Percentiles rank a stretch among this genome's conserved stretches.
Evolutionary conservation across 2,329 filamentous ascomycete species (phyloP).

Genomic region (Geosmithia morbida): DNA sequence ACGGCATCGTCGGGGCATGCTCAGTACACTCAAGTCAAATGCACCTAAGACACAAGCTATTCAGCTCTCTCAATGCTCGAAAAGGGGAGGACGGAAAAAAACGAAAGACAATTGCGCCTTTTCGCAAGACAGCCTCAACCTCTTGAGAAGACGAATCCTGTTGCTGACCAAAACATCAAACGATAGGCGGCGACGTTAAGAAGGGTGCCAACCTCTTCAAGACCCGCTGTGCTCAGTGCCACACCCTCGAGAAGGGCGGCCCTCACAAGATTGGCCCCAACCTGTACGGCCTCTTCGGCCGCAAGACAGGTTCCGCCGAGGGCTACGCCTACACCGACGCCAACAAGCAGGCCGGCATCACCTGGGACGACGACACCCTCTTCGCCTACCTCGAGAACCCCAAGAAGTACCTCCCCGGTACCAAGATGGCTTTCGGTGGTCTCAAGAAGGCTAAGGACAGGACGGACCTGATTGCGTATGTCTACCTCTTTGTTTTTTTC

Average conservation of each 20-base stretch:
- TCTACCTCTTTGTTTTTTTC: constrained; percentile 9
- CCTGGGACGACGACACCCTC: constrained; percentile 75
- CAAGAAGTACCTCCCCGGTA: constrained; percentile 99
- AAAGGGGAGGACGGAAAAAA: neutral
- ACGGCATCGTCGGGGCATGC: no score
- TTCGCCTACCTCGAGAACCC: constrained; percentile 99
- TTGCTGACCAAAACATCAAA: neutral
- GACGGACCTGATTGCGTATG: constrained; percentile 95
- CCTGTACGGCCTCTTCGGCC: constrained; percentile 94
- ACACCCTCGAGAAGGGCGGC: constrained; percentile 82
- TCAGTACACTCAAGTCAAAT: no score
- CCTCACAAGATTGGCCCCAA: constrained; percentile 97
- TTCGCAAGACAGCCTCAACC: neutral
- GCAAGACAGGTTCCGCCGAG: constrained; percentile 80
- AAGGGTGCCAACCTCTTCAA: constrained; percentile 99
- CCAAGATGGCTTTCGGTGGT: constrained; percentile 99
- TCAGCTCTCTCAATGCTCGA: neutral
- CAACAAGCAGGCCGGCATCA: constrained; percentile 95
- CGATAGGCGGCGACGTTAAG: constrained; percentile 73
- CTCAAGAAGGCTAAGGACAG: constrained; percentile 99
- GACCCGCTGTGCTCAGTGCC: constrained; percentile 97
- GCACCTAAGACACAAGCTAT: no score
- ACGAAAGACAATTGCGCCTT: neutral
- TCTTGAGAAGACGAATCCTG: no score
- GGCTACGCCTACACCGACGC: constrained; percentile 97